Evolutionary conservation across 2,329 filamentous ascomycete genomes (phyloP), one percentile per base, ranked within the genome.

Genomic region (Trichoderma sp.): DNA sequence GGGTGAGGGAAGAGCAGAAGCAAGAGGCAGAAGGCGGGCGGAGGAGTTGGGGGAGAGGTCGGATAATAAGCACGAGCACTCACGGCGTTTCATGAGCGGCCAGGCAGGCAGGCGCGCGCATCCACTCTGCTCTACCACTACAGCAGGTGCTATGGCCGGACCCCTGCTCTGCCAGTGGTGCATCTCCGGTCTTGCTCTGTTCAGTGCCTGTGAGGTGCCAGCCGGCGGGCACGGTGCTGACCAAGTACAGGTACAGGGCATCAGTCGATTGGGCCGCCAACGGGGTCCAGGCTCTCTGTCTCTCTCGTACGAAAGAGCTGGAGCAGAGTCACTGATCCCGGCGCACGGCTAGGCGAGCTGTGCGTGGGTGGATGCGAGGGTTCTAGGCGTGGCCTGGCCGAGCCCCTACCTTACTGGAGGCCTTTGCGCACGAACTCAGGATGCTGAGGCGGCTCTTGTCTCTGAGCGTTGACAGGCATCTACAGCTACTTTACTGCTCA

Each of bases 1-100:
- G 74, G 75, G 67, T 71, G 74, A 76, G 72, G 60, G 62, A 66
- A 55, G 45, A 60, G 54, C 50, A 47, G 24, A 28, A 51, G 30
- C 21, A 52, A 3, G 43, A 64, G 58, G 26, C 26, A 63, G 39
- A 21, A 64, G 63, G 26, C 26, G 60, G 57, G 51, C 66, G 60
- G 57, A 51, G 63, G 55, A 58, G 66, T 59, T 67, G 66, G 59
- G 59, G 50, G 56, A 47, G 56, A 48, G 44, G 57, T 50, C 21
- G 41, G 28, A 50, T 60, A 60, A 60, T 60, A 50, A 59, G 56
- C 57, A 50, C 57, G 52, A 64, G 58, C 62, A 63, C 34, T 14
- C 30, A 19, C 30, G 52, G 48, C 48, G 59, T 62, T 56, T 62
- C 56, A 66, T 43, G 56, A 56, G 52, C 26, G 44, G 10, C 34